These are phyloP conservation scores for Tolypocladium tundrense DNA, from an alignment of 2,329 filamentous ascomycete genomes.

Conservation along the genomic window DNA sequence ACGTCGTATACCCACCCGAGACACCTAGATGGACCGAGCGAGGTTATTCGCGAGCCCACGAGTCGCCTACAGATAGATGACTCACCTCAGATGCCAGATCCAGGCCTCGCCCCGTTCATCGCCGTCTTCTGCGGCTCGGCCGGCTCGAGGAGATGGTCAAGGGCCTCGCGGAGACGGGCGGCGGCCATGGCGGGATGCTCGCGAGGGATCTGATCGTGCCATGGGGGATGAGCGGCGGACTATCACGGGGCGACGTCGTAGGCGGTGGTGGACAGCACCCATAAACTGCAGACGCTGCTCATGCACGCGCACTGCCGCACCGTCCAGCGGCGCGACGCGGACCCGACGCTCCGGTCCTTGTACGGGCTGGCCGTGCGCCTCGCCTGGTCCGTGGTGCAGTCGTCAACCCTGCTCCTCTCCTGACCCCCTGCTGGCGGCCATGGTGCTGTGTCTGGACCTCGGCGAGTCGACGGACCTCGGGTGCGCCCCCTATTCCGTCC, in stretches of 20 bases:
- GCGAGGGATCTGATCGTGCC: too few species aligned
- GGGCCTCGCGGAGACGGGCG: constrained; percentile 12
- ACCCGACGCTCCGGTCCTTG: constrained; percentile 35
- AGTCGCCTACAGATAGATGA: background rate
- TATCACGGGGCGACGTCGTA: constrained; percentile 31
- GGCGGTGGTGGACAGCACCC: constrained; percentile 31
- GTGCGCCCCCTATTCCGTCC: constrained; percentile 12
- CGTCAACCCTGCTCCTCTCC: constrained; percentile 37
- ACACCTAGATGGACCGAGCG: background rate
- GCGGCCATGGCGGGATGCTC: background rate
- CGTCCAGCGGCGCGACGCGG: constrained; percentile 28
- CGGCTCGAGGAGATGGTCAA: constrained; percentile 31
- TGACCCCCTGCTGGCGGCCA: constrained; percentile 50
- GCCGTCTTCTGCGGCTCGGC: constrained; percentile 30
- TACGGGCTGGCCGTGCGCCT: constrained; percentile 35
- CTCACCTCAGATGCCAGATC: constrained; percentile 10
- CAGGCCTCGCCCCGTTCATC: constrained; percentile 12
- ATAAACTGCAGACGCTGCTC: constrained; percentile 29
- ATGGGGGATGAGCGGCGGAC: background rate
- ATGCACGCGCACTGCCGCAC: constrained; percentile 32
- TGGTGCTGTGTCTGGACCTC: constrained; percentile 46
- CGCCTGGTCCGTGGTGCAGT: constrained; percentile 37
- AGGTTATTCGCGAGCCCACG: background rate
- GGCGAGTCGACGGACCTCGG: constrained; percentile 26
- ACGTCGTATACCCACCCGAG: too few species aligned